Evolutionary conservation across 768 basidiomycete genomes (phyloP).

Genomic region (Tephrocybe sp.): DNA sequence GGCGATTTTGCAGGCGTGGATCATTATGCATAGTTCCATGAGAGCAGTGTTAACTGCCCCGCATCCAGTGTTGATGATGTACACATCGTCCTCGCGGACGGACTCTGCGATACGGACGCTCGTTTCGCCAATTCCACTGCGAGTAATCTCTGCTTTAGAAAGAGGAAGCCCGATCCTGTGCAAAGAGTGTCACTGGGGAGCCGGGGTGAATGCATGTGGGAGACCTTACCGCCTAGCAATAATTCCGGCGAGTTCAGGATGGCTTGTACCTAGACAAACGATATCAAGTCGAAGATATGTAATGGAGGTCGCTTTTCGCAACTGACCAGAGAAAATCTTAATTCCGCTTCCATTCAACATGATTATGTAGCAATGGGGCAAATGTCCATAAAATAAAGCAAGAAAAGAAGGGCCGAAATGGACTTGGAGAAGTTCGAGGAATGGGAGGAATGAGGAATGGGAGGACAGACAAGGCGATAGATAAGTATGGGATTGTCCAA

Average conservation of each 20-base stretch:
- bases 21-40: slow-evolving; percentile 99
- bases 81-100: slow-evolving; percentile 97
- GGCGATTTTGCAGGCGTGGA: slow-evolving; percentile 99
- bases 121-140: slow-evolving; percentile 90
- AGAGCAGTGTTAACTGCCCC: slow-evolving; percentile 88
- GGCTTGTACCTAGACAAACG: slow-evolving; percentile 74
- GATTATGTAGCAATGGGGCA: not conserved
- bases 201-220: slow-evolving; percentile 13
- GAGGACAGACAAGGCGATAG: not conserved
- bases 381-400: slow-evolving; percentile 7
- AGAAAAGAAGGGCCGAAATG: not conserved
- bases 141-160: slow-evolving; percentile 83
- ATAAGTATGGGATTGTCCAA: not conserved
- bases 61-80: slow-evolving; percentile 94
- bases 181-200: slow-evolving; percentile 18
- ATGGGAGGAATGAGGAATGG: not conserved
- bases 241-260: slow-evolving; percentile 92
- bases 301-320: not conserved
- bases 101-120: slow-evolving; percentile 91
- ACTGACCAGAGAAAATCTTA: slow-evolving; percentile 54
- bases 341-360: slow-evolving; percentile 60
- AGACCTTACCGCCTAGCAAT: slow-evolving; percentile 82
- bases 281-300: not conserved
- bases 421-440: not conserved
- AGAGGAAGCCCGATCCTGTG: slow-evolving; percentile 86